These are phyloP conservation scores for Casaregolazyma suthepensis DNA, from an alignment of 1,139 yeast species.

Conservation along the genomic window DNA sequence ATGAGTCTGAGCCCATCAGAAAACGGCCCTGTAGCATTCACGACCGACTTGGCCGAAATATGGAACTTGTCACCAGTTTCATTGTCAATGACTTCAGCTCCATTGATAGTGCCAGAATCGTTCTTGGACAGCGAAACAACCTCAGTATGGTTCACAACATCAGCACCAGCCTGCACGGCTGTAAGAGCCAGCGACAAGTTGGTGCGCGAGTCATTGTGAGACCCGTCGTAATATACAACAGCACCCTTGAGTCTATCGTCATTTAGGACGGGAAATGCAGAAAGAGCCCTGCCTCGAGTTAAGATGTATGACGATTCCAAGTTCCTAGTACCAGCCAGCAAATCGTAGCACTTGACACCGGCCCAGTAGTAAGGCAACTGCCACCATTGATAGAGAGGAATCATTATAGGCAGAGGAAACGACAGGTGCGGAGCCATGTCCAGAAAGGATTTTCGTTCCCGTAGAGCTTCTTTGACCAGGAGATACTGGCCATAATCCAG, in stretches of 20 bases:
- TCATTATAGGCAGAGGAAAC: slow-evolving; percentile 83
- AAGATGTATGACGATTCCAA: slow-evolving; percentile 72
- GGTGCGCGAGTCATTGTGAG: slow-evolving; percentile 90
- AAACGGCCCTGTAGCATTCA: slow-evolving; percentile 94
- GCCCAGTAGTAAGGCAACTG: slow-evolving; percentile 90
- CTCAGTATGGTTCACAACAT: slow-evolving; percentile 79
- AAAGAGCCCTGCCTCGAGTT: slow-evolving; percentile 60
- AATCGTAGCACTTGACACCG: slow-evolving; percentile 88
- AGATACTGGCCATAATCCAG: slow-evolving; percentile 87
- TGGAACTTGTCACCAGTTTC: slow-evolving; percentile 37
- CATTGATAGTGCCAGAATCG: slow-evolving; percentile 52
- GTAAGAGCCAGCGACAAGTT: slow-evolving; percentile 81
- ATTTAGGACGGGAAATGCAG: slow-evolving; percentile 85
- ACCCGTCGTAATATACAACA: slow-evolving; percentile 90
- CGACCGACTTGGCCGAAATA: slow-evolving; percentile 67
- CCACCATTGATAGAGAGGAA: slow-evolving; percentile 95
- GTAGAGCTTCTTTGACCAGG: slow-evolving; percentile 87
- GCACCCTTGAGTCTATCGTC: slow-evolving; percentile 78
- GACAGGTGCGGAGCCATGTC: slow-evolving; percentile 92
- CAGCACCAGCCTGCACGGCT: slow-evolving; percentile 84
- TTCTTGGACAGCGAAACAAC: slow-evolving; percentile 72
- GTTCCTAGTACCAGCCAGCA: slow-evolving; percentile 88
- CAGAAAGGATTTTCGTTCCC: slow-evolving; percentile 84
- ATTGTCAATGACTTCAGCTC: slow-evolving; percentile 69
- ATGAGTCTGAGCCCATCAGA: slow-evolving; percentile 79